Percentiles rank a stretch among this genome's conserved stretches.
Conservation (phyloP, 495 filamentous ascomycete species). For the Aspergillus haitiensis region DNA sequence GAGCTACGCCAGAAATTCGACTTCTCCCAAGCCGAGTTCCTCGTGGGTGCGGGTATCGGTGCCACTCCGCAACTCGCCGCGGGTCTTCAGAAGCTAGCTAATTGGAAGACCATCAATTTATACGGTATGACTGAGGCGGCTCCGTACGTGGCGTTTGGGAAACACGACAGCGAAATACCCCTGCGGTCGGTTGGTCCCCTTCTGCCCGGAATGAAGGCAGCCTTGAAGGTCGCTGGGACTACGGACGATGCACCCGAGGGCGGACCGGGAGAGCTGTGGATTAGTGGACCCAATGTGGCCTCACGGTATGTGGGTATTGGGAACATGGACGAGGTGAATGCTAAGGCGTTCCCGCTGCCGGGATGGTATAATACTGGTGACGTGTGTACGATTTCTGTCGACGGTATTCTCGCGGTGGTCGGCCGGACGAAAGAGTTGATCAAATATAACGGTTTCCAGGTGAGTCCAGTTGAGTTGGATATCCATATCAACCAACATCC, state of each 20-base stretch:
- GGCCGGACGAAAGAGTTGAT: constrained; percentile 7
- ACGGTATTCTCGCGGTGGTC: not conserved
- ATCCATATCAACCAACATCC: constrained; percentile 4
- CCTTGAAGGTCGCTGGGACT: not conserved
- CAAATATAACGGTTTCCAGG: constrained; percentile 9
- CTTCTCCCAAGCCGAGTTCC: not conserved
- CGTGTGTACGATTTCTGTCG: not conserved
- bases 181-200: not conserved
- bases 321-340: constrained; percentile 5
- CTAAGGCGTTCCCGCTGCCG: constrained; percentile 3
- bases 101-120: constrained; percentile 2
- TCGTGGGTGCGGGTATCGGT: not conserved
- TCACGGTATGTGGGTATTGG: constrained; percentile 3
- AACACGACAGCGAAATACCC: not conserved
- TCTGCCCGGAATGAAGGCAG: not conserved
- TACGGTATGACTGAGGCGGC: constrained; percentile 10
- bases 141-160: not conserved
- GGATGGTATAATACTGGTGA: constrained; percentile 11
- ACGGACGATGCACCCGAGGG: not conserved
- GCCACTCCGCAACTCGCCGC: not conserved
- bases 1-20: not conserved
- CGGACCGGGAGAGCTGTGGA: constrained; percentile 8
- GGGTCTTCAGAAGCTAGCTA: not conserved
- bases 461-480: constrained; percentile 5
- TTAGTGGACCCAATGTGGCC: constrained; percentile 9